phyloP scores from a whole-genome alignment of 1,139 yeast species.

The Groenewaldozyma auringiensis region DNA sequence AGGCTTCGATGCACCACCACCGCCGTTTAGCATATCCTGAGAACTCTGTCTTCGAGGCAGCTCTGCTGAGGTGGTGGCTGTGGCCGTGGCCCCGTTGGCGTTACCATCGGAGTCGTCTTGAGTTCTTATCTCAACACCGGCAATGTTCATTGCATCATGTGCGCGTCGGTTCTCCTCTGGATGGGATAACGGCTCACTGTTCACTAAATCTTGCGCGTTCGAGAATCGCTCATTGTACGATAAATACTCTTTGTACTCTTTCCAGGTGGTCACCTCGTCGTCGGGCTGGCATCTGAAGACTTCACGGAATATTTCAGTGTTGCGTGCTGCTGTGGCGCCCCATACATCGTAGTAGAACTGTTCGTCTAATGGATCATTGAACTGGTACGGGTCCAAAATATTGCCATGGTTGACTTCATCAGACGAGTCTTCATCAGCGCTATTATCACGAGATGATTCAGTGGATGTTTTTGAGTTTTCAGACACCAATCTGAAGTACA shows the following conservation, averaged over 20 bases:
- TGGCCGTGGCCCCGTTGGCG: not conserved
- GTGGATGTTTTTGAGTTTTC: not conserved
- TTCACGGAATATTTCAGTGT: conserved; percentile 71
- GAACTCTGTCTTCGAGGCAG: not conserved
- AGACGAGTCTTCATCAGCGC: not conserved
- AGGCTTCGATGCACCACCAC: conserved; percentile 5
- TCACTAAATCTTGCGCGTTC: conserved; percentile 25
- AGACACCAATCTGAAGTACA: conserved; percentile 16
- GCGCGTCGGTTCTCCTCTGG: conserved; percentile 13
- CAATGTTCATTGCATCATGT: conserved; percentile 19
- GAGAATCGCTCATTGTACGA: conserved; percentile 32
- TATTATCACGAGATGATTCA: not conserved
- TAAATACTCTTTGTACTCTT: conserved; percentile 66
- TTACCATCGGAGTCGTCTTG: conserved; percentile 5
- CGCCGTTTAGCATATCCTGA: not conserved
- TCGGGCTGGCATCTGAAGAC: conserved; percentile 96
- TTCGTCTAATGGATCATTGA: conserved; percentile 76
- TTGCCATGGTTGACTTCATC: not conserved
- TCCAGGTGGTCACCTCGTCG: conserved; percentile 80
- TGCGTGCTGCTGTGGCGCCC: conserved; percentile 76
- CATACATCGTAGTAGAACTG: conserved; percentile 83
- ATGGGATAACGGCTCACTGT: conserved; percentile 14
- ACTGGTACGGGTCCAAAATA: conserved; percentile 77
- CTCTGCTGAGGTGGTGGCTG: not conserved
- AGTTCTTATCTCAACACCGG: conserved; percentile 11